Evolutionary conservation across 495 filamentous ascomycete genomes (phyloP).

Genomic region (Penicillium canariense): DNA sequence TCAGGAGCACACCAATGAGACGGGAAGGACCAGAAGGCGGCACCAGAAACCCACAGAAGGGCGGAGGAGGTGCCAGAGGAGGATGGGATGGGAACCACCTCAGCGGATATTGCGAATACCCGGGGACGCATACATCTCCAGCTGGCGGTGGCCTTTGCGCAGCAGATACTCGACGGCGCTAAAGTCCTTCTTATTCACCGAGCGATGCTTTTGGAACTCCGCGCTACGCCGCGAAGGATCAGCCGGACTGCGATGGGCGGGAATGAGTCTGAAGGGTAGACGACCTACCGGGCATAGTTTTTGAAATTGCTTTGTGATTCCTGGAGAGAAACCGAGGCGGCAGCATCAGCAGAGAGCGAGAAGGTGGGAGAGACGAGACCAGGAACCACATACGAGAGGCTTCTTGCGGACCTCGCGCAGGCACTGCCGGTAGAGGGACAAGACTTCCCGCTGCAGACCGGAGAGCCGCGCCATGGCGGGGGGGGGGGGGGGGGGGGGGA

Average conservation of each 20-base stretch:
- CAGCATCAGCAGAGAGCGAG: conserved; percentile 3
- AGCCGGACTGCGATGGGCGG: conserved; percentile 12
- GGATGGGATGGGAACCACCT: conserved; percentile 7
- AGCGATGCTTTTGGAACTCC: conserved; percentile 72
- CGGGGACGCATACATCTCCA: conserved; percentile 80
- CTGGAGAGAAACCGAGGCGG: conserved; percentile 29
- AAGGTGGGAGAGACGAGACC: neutral
- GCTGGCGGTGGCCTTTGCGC: conserved; percentile 77
- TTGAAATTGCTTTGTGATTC: conserved; percentile 53
- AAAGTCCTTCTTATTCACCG: conserved; percentile 85
- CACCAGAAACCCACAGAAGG: conserved; percentile 11
- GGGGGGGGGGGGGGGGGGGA: neutral
- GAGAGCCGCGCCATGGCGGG: conserved; percentile 56
- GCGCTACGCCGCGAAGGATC: conserved; percentile 41
- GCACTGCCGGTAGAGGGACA: conserved; percentile 82
- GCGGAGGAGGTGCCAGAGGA: neutral
- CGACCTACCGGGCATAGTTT: conserved; percentile 51
- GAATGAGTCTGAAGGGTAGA: conserved; percentile 5
- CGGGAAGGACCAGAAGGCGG: conserved; percentile 4
- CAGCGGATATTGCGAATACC: conserved; percentile 76
- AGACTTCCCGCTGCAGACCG: conserved; percentile 87
- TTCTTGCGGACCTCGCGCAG: conserved; percentile 79
- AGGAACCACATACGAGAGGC: conserved; percentile 57
- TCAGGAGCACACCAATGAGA: neutral
- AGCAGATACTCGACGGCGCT: conserved; percentile 82